phyloP scores from a whole-genome alignment of 2,329 filamentous ascomycete genomes.

The Diaporthe sp. region DNA sequence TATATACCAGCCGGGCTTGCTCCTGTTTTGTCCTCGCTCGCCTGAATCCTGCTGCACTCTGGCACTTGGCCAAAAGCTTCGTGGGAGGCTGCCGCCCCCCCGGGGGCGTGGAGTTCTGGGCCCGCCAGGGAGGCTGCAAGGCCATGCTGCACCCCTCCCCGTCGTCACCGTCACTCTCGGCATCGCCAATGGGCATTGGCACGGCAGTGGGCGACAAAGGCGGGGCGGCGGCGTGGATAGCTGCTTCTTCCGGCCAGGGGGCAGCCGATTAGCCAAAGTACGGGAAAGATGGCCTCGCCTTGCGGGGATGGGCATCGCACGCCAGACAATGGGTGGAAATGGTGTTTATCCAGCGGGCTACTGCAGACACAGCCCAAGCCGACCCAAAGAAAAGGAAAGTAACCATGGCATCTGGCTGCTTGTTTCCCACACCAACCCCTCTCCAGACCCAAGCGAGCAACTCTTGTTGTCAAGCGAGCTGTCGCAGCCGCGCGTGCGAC shows the following conservation, averaged over 20 bases:
- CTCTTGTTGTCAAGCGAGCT: slow-evolving; percentile 1
- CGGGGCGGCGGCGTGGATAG: neutral
- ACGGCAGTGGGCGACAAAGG: neutral
- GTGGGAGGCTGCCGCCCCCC: slow-evolving; percentile 9
- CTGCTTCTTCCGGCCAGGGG: slow-evolving; percentile 20
- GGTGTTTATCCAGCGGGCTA: slow-evolving; percentile 16
- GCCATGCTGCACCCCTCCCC: neutral
- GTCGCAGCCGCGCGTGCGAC: slow-evolving; percentile 4
- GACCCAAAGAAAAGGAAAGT: neutral
- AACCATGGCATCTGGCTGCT: neutral
- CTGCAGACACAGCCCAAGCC: slow-evolving; percentile 9
- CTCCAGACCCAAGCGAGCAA: neutral
- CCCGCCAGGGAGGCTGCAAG: neutral
- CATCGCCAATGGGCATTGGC: neutral
- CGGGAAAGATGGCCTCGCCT: neutral
- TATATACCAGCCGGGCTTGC: neutral
- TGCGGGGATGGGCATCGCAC: neutral
- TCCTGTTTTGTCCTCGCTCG: neutral
- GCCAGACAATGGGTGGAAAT: slow-evolving; percentile 2
- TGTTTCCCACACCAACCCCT: neutral
- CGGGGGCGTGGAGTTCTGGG: neutral
- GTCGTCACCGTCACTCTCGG: neutral
- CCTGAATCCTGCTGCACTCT: neutral
- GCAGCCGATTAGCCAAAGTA: slow-evolving; percentile 17
- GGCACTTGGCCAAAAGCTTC: slow-evolving; percentile 13